A percentile compares a stretch with the other conserved stretches of the same genome.
These are phyloP conservation scores for Tephrocybe sp. DNA, from an alignment of 768 basidiomycete species.

Conservation along the genomic window DNA sequence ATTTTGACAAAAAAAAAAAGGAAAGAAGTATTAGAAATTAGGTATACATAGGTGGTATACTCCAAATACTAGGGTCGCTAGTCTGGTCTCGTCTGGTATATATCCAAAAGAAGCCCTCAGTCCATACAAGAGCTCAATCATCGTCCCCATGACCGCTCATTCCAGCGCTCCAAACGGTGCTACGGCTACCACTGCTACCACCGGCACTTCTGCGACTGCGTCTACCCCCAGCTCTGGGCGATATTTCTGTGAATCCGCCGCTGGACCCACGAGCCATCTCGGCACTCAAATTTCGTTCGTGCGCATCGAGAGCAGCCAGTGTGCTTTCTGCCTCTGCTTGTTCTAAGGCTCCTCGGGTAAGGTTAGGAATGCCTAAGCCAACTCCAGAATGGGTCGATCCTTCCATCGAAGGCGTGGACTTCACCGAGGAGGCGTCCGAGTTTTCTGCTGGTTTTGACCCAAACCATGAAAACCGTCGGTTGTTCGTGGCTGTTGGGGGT, in stretches of 20 bases:
- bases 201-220: conserved; percentile 58
- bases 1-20: too few relatives aligned
- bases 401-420: conserved; percentile 38
- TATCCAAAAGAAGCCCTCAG: neutral
- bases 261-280: conserved; percentile 73
- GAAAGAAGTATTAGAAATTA: conserved; percentile 2
- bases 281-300: conserved; percentile 67
- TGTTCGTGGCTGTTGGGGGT: conserved; percentile 28
- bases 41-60: conserved; percentile 5
- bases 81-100: neutral
- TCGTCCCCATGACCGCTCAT: conserved; percentile 63
- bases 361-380: conserved; percentile 39
- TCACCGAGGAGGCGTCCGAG: conserved; percentile 47
- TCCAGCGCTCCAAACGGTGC: conserved; percentile 87
- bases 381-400: conserved; percentile 21
- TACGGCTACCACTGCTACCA: conserved; percentile 56
- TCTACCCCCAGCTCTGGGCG: conserved; percentile 50
- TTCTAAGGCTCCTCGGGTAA: conserved; percentile 75
- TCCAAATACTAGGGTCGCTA: neutral
- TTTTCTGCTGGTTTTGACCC: conserved; percentile 40
- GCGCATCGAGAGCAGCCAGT: conserved; percentile 75
- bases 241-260: conserved; percentile 80
- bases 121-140: conserved; percentile 18
- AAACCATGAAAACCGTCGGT: conserved; percentile 72
- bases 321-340: conserved; percentile 76